Percentiles rank a stretch among this genome's conserved stretches.
These are phyloP conservation scores for Lepidium sativum DNA, from an alignment of 345 rosid genomes.

Conservation along the genomic window DNA sequence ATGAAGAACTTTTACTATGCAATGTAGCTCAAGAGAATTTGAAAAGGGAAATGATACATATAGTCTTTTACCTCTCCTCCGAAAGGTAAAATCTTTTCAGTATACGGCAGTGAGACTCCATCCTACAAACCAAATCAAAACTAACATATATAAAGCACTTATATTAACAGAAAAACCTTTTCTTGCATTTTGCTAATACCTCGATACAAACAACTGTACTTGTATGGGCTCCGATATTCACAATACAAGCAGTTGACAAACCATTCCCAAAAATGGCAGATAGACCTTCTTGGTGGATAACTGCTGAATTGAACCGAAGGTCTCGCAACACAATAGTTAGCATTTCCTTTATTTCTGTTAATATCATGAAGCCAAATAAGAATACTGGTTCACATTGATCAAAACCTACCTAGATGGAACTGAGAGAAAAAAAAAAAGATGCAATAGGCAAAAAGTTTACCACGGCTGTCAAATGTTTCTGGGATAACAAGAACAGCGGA, in stretches of 20 bases:
- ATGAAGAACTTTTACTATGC: not conserved
- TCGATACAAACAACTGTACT: constrained; percentile 78
- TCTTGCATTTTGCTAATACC: constrained; percentile 38
- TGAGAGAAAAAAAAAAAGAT: not conserved
- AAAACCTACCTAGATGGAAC: not conserved
- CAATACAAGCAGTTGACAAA: constrained; percentile 80
- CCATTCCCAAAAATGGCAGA: constrained; percentile 95
- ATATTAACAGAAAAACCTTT: not conserved
- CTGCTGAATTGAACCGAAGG: constrained; percentile 70
- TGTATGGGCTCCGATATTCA: constrained; percentile 87
- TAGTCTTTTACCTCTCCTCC: constrained; percentile 76
- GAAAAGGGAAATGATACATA: constrained; percentile 15
- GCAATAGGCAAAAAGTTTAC: constrained; percentile 31
- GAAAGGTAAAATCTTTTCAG: constrained; percentile 83
- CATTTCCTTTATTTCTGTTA: constrained; percentile 81
- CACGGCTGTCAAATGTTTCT: constrained; percentile 76
- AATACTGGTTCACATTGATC: not conserved
- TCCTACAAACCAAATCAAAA: constrained; percentile 42
- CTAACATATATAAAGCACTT: not conserved
- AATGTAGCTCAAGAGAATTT: constrained; percentile 6
- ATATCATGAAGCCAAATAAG: constrained; percentile 19
- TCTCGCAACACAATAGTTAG: constrained; percentile 64
- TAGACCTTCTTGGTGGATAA: constrained; percentile 96
- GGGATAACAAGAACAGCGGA: constrained; percentile 82
- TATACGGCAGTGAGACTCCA: constrained; percentile 85